Conservation (phyloP, 2,329 filamentous ascomycete genomes). For the Colletotrichum orchidophilum region DNA sequence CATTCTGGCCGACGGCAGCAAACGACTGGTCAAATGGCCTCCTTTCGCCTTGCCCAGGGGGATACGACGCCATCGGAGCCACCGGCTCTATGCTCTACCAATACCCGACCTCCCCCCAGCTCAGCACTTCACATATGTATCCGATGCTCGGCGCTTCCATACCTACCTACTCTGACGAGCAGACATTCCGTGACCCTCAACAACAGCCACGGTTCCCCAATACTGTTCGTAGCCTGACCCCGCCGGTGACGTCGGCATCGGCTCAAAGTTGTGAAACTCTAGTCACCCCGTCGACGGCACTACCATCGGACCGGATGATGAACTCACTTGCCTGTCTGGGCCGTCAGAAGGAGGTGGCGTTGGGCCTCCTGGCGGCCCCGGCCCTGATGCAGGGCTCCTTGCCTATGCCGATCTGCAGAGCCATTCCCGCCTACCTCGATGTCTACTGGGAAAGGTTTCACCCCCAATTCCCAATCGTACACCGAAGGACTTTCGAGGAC, state of each 20-base stretch:
- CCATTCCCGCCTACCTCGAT: conserved; percentile 60
- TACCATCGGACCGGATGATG: conserved; percentile 46
- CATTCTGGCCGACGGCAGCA: conserved; percentile 36
- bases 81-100: conserved; percentile 40
- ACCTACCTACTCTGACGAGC: conserved; percentile 47
- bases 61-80: conserved; percentile 41
- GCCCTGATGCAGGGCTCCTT: conserved; percentile 50
- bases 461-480: conserved; percentile 59
- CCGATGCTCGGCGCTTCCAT: conserved; percentile 47
- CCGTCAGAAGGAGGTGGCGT: conserved; percentile 52
- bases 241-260: conserved; percentile 53
- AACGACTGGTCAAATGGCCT: conserved; percentile 45
- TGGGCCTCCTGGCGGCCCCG: conserved; percentile 47
- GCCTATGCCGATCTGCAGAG: conserved; percentile 47
- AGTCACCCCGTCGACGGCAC: conserved; percentile 54
- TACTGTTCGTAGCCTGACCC: conserved; percentile 60
- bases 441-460: conserved; percentile 64
- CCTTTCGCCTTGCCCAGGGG: conserved; percentile 40
- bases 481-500: conserved; percentile 55
- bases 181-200: conserved; percentile 46
- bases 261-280: conserved; percentile 59
- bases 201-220: conserved; percentile 49
- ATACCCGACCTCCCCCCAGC: conserved; percentile 41
- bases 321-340: conserved; percentile 48
- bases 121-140: conserved; percentile 41